These are phyloP conservation scores for Aspergillus novoparasiticus DNA, from an alignment of 2,329 filamentous ascomycete species.

Conservation along the genomic window DNA sequence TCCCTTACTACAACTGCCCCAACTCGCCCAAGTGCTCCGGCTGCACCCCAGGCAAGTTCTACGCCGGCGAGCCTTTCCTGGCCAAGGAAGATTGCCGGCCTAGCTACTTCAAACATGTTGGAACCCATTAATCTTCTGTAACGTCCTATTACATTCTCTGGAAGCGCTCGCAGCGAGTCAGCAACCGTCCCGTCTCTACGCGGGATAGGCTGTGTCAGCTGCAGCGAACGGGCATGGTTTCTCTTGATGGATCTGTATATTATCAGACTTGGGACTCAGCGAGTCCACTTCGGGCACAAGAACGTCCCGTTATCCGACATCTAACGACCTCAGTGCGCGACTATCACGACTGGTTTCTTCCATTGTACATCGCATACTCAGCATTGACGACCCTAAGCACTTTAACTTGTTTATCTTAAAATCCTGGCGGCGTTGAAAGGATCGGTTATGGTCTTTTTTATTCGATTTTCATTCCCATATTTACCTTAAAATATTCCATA, in stretches of 20 bases:
- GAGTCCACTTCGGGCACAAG: background rate
- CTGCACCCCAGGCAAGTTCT: slow-evolving; percentile 84
- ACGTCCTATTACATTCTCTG: background rate
- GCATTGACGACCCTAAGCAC: slow-evolving; percentile 19
- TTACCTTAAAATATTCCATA: slow-evolving; percentile 11
- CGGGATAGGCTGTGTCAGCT: background rate
- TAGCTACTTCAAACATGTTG: slow-evolving; percentile 95
- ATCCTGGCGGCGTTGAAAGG: slow-evolving; percentile 23
- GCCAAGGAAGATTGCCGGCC: slow-evolving; percentile 91
- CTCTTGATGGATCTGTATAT: slow-evolving; percentile 6
- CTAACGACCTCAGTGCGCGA: slow-evolving; percentile 3
- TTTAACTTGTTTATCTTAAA: slow-evolving; percentile 12
- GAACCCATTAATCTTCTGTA: slow-evolving; percentile 64
- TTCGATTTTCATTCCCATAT: slow-evolving; percentile 14
- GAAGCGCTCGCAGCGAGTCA: too few species aligned
- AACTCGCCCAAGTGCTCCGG: slow-evolving; percentile 92
- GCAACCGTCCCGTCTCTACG: background rate
- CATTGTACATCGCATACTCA: slow-evolving; percentile 19
- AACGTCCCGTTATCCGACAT: background rate
- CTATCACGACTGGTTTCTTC: slow-evolving; percentile 13
- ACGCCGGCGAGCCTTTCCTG: slow-evolving; percentile 82
- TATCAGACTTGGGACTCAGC: slow-evolving; percentile 1
- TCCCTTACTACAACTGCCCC: slow-evolving; percentile 98
- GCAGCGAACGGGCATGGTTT: slow-evolving; percentile 9
- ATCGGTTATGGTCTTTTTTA: slow-evolving; percentile 11